Evolutionary conservation across 371 early-diverging fungal genomes (phyloP).

Genomic region (Mucor sp.): DNA sequence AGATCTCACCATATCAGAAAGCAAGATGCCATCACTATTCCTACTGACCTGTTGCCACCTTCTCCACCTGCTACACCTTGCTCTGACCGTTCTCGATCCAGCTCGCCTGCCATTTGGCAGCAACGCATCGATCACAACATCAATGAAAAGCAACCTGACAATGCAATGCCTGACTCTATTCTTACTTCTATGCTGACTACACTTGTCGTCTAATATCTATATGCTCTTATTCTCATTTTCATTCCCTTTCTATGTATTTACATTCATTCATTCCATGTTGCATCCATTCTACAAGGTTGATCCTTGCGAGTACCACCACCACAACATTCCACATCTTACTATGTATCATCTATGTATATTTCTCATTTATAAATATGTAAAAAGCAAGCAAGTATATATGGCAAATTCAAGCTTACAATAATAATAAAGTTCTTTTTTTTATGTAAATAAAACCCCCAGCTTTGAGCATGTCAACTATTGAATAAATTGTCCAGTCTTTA

Average conservation of each 20-base stretch:
- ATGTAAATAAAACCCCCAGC: background rate
- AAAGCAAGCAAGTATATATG: background rate
- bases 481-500: no score
- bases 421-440: background rate
- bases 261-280: background rate
- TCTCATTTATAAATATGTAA: background rate
- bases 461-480: no score
- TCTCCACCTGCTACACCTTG: constrained; percentile 29
- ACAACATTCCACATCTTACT: background rate
- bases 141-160: constrained; percentile 3
- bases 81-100: constrained; percentile 18
- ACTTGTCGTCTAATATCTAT: constrained; percentile 11
- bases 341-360: background rate
- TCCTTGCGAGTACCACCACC: background rate
- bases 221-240: background rate
- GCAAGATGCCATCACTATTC: background rate
- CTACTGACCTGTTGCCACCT: constrained; percentile 17
- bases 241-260: background rate
- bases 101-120: constrained; percentile 19
- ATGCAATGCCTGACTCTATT: background rate
- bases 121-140: constrained; percentile 8
- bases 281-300: constrained; percentile 17
- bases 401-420: background rate
- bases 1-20: background rate
- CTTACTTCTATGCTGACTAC: constrained; percentile 15